A percentile compares a stretch with the other conserved stretches of the same genome.
phyloP scores from a whole-genome alignment of 192 early-diverging fungal species.

The Phlyctochytrium bullatum region DNA sequence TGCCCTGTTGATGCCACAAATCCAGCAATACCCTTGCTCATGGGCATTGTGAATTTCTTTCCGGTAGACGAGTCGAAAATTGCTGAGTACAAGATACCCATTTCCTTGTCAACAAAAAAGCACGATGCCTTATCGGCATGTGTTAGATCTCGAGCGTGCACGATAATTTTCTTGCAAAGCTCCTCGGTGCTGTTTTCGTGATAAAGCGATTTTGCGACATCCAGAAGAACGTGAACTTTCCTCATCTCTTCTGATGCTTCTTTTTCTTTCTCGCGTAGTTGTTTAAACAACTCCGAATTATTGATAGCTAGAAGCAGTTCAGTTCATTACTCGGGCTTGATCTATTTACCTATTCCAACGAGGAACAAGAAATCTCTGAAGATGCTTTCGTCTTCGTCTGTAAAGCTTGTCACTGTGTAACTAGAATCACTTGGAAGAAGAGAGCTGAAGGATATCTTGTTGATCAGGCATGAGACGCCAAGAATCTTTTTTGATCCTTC shows the following conservation, averaged over 20 bases:
- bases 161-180: conserved; percentile 18
- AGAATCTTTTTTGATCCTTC: conserved; percentile 11
- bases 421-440: neutral
- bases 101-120: conserved; percentile 25
- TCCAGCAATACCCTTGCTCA: conserved; percentile 17
- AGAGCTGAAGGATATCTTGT: too few relatives aligned
- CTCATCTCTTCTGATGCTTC: conserved; percentile 11
- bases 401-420: conserved; percentile 3
- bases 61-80: conserved; percentile 21
- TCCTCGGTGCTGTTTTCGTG: conserved; percentile 3
- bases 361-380: conserved; percentile 22
- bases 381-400: conserved; percentile 8
- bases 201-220: conserved; percentile 22
- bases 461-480: conserved; percentile 20
- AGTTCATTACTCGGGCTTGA: neutral
- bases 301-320: conserved; percentile 14
- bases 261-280: conserved; percentile 16
- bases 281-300: conserved; percentile 22
- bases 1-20: conserved; percentile 20
- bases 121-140: conserved; percentile 16
- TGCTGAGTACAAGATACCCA: conserved; percentile 6
- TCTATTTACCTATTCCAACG: conserved; percentile 21
- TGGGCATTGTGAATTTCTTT: neutral
- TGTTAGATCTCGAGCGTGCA: conserved; percentile 21
- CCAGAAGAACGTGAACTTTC: conserved; percentile 21